A percentile compares a stretch with the other conserved stretches of the same genome.
Conservation (phyloP, 768 basidiomycete species). For the Porphyrellus cyaneotinctus region DNA sequence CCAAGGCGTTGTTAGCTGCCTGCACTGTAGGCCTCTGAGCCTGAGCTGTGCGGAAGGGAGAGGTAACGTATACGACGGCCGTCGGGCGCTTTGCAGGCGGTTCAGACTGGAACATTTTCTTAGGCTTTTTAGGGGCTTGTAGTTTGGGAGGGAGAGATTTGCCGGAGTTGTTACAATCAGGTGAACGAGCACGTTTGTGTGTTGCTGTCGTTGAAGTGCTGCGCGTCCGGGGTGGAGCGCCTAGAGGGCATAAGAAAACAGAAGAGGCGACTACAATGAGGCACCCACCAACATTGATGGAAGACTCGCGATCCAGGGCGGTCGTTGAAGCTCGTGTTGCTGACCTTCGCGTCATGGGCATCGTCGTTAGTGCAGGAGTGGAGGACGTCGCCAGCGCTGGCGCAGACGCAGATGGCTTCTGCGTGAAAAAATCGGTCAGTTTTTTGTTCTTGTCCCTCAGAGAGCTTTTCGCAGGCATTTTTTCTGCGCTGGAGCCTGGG, state of each 20-base stretch:
- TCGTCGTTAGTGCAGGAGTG: neutral
- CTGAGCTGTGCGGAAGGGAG: conserved; percentile 35
- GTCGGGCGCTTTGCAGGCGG: conserved; percentile 2
- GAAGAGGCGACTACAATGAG: neutral
- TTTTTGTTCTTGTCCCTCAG: conserved; percentile 20
- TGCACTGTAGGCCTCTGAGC: conserved; percentile 11
- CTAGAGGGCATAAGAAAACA: conserved; percentile 12
- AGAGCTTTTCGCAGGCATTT: conserved; percentile 20
- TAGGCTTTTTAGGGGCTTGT: conserved; percentile 21
- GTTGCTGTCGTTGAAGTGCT: conserved; percentile 12
- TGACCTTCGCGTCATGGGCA: conserved; percentile 10
- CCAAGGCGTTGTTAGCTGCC: neutral
- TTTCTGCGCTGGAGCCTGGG: neutral
- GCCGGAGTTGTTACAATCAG: conserved; percentile 9
- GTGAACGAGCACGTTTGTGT: conserved; percentile 28
- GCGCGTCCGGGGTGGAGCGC: conserved; percentile 4
- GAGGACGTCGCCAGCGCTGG: conserved; percentile 12
- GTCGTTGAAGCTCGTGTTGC: conserved; percentile 7
- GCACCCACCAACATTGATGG: conserved; percentile 18
- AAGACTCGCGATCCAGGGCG: neutral
- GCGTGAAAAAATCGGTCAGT: conserved; percentile 47
- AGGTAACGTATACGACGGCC: conserved; percentile 8
- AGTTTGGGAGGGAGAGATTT: conserved; percentile 9
- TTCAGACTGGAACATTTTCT: conserved; percentile 15
- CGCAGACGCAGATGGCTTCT: conserved; percentile 23